A percentile compares a stretch with the other conserved stretches of the same genome.
These are phyloP conservation scores for Leccinellum rugosiceps DNA, from an alignment of 768 basidiomycete genomes.

Conservation along the genomic window DNA sequence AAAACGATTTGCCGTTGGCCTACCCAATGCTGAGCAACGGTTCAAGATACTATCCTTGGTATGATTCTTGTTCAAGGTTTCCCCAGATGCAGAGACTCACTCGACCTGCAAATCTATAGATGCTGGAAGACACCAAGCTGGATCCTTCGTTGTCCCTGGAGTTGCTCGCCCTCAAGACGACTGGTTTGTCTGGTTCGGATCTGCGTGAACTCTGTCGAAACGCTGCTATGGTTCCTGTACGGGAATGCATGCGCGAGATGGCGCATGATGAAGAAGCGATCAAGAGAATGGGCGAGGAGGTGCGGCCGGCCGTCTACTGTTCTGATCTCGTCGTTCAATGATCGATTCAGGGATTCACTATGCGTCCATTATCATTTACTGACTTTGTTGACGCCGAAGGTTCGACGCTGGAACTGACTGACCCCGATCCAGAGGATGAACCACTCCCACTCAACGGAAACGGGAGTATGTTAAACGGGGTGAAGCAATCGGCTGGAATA, in stretches of 20 bases:
- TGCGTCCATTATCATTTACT: constrained; percentile 65
- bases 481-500: constrained; percentile 1
- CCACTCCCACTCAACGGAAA: constrained; percentile 12
- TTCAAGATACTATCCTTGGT: constrained; percentile 82
- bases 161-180: constrained; percentile 62
- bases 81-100: not conserved
- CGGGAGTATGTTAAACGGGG: not conserved
- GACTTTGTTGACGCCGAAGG: constrained; percentile 61
- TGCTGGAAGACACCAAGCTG: constrained; percentile 77
- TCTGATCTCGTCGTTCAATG: not conserved
- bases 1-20: constrained; percentile 83
- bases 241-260: constrained; percentile 69
- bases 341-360: constrained; percentile 59
- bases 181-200: constrained; percentile 86
- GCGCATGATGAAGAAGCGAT: constrained; percentile 48
- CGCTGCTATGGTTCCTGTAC: constrained; percentile 90
- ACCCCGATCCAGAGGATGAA: constrained; percentile 29
- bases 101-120: constrained; percentile 43
- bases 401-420: constrained; percentile 23
- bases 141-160: constrained; percentile 59
- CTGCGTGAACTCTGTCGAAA: constrained; percentile 88
- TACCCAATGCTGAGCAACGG: constrained; percentile 78
- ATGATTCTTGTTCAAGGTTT: constrained; percentile 14
- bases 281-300: constrained; percentile 42
- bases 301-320: constrained; percentile 12